phyloP scores from a whole-genome alignment of 345 rosid genomes.

The Psidium friedrichsthalianum region DNA sequence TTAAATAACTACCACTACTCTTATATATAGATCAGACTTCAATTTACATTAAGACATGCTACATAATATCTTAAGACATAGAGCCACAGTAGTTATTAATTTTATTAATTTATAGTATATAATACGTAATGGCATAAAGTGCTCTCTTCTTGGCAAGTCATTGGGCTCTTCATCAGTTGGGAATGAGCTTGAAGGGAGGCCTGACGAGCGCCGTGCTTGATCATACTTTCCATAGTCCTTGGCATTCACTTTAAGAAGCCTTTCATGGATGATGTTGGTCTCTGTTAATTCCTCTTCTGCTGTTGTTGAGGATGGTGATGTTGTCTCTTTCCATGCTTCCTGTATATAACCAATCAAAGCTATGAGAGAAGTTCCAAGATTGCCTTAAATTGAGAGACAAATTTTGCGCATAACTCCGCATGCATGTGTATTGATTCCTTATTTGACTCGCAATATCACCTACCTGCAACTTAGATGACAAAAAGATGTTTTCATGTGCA shows the following conservation, averaged over 20 bases:
- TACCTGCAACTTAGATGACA: background rate
- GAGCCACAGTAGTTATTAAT: background rate
- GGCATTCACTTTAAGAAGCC: constrained; percentile 47
- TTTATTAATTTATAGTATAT: background rate
- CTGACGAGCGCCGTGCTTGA: constrained; percentile 53
- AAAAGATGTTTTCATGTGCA: background rate
- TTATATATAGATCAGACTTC: background rate
- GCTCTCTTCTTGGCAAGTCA: background rate
- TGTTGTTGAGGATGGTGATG: background rate
- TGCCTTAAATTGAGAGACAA: background rate
- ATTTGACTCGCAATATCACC: background rate
- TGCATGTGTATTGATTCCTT: background rate
- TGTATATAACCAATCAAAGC: background rate
- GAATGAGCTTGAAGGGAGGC: constrained; percentile 96
- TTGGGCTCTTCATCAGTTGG: constrained; percentile 31
- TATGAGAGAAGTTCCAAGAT: background rate
- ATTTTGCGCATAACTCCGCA: background rate
- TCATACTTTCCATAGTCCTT: constrained; percentile 64
- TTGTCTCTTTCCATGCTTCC: background rate
- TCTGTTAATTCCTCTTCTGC: background rate
- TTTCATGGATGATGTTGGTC: constrained; percentile 27
- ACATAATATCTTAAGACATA: background rate
- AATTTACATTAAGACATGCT: background rate
- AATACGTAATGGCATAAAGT: background rate
- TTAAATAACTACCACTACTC: background rate